These are phyloP conservation scores for Candida tetrigidarum DNA, from an alignment of 1,139 yeast species.

Conservation along the genomic window DNA sequence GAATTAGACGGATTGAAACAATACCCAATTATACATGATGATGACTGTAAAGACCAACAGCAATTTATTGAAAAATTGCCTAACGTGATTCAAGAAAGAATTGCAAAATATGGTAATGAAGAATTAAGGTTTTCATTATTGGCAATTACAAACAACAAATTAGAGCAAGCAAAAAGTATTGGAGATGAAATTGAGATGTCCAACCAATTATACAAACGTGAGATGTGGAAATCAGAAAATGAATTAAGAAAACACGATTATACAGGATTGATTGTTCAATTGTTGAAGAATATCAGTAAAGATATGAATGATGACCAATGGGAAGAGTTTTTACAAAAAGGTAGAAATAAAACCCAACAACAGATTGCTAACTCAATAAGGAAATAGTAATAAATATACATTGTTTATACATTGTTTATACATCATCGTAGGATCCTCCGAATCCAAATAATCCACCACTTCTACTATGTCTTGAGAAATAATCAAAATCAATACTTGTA, in stretches of 20 bases:
- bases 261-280: constrained; percentile 53
- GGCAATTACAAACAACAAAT: constrained; percentile 58
- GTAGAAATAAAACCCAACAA: constrained; percentile 25
- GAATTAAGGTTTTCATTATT: constrained; percentile 63
- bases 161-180: constrained; percentile 35
- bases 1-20: constrained; percentile 70
- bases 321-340: constrained; percentile 38
- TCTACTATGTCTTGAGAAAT: constrained; percentile 86
- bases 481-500: constrained; percentile 91
- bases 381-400: constrained; percentile 6
- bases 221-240: constrained; percentile 44
- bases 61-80: constrained; percentile 52
- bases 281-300: constrained; percentile 45
- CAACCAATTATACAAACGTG: constrained; percentile 39
- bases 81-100: constrained; percentile 47
- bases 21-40: constrained; percentile 62
- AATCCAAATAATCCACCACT: constrained; percentile 46
- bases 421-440: constrained; percentile 33
- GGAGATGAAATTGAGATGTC: constrained; percentile 40
- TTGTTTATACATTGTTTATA: constrained; percentile 7
- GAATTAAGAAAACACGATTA: constrained; percentile 59
- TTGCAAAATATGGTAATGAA: constrained; percentile 51
- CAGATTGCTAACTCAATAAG: constrained; percentile 14
- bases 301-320: constrained; percentile 49
- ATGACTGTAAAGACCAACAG: constrained; percentile 37